Base-by-base conservation (phyloP, 805 yeast genomes). In the Myxozyma sirexii region DNA sequence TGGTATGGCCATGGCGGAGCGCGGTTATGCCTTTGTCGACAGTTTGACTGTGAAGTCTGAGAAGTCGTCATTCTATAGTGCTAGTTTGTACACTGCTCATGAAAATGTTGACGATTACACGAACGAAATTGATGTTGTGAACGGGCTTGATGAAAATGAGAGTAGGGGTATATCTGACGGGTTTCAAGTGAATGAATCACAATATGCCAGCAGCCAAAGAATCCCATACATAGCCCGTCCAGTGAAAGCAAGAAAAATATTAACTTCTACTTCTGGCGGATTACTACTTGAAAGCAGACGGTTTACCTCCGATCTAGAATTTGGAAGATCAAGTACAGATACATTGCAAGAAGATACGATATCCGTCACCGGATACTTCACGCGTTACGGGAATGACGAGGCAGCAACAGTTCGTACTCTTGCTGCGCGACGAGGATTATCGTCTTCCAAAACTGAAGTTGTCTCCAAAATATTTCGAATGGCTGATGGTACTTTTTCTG, bases 381-480 rank as follows among this genome's bases (percentile, higher is more conserved):
- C 52, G 6, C 17, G 17, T 2, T 10, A 23, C 4, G 23, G 27
- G 12, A 27, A 17, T 5, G 42, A 29, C 19, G 38, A 39, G 10
- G 13, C 21, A 48, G 52, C 43, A n/a, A 2, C 5, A 10, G 33
- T 41, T n/a, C 27, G 42, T 15, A 12, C 19, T 3, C 19, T 21
- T 35, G 42, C 43, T 37, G 26, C 43, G 17, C 19, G 42, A 7
- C 29, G 42, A 19, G 8, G 29, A 8, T 23, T 35, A 21, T 17
- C 52, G 10, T 17, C 43, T 48, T 21, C 52, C 4, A 27, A 27
- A 5, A 31, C 47, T n/a, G 19, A 12, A 10, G 37, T 55, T 15
- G 39, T 41, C 26, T 21, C 38, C 12, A 49, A 46, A 19, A 38
- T 56, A 23, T 56, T 33, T 50, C 59, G 59, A 6, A 42, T 48